Evolutionary conservation across 805 yeast species (phyloP).

Genomic region (Lachancea waltii): DNA sequence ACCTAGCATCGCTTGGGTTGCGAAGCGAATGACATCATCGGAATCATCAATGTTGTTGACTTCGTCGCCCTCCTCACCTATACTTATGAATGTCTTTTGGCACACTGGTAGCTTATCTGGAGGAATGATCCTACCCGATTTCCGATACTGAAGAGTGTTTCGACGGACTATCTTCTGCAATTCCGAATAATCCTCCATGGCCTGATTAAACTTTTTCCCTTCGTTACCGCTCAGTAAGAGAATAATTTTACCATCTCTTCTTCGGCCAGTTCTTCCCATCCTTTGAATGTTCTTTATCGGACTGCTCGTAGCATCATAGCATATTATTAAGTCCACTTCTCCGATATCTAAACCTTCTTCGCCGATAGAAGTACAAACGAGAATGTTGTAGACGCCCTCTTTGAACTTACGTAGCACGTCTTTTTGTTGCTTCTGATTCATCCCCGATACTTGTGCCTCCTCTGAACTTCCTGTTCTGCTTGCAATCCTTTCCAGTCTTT

Average conservation of each 20-base stretch:
- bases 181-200: slow-evolving; percentile 75
- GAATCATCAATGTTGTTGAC: slow-evolving; percentile 49
- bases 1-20: slow-evolving; percentile 56
- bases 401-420: slow-evolving; percentile 70
- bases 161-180: slow-evolving; percentile 64
- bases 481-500: slow-evolving; percentile 31
- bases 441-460: slow-evolving; percentile 71
- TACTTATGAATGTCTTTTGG: slow-evolving; percentile 48
- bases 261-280: slow-evolving; percentile 98
- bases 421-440: slow-evolving; percentile 86
- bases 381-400: slow-evolving; percentile 61
- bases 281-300: slow-evolving; percentile 92
- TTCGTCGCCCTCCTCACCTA: slow-evolving; percentile 65
- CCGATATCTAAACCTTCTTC: slow-evolving; percentile 99
- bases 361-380: slow-evolving; percentile 95
- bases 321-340: slow-evolving; percentile 88
- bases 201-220: slow-evolving; percentile 68
- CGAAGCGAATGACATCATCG: slow-evolving; percentile 61
- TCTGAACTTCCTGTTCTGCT: slow-evolving; percentile 59
- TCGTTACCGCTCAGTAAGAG: slow-evolving; percentile 74
- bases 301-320: slow-evolving; percentile 88
- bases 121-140: slow-evolving; percentile 68
- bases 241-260: slow-evolving; percentile 78
- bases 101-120: slow-evolving; percentile 46
- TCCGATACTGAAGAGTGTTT: slow-evolving; percentile 38